A percentile compares a stretch with the other conserved stretches of the same genome.
Conservation (phyloP, 192 early-diverging fungal species). For the Radiomyces spectabilis region DNA sequence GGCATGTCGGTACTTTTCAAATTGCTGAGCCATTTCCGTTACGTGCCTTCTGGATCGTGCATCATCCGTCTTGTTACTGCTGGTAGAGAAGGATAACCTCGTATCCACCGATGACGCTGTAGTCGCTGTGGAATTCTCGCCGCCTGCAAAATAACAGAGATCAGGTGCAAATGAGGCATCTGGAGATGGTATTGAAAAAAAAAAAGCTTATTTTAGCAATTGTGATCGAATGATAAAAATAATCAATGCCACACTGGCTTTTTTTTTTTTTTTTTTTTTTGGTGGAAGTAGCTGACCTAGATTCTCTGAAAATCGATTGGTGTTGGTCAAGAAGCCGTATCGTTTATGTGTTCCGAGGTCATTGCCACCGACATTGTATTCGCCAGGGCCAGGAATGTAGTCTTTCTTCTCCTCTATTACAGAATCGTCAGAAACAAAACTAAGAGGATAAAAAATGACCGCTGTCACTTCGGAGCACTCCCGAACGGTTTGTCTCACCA, state of each 20-base stretch:
- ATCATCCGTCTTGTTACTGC: not conserved
- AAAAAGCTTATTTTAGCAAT: no score
- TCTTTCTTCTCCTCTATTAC: conserved; percentile 5
- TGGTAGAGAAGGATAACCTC: no score
- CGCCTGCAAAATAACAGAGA: no score
- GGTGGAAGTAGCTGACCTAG: not conserved
- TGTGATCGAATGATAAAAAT: conserved; percentile 3
- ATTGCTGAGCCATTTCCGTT: no score
- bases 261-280: not conserved
- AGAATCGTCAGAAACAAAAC: not conserved
- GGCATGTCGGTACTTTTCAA: conserved; percentile 9
- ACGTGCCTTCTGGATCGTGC: not conserved
- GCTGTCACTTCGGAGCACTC: no score
- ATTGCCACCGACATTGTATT: conserved; percentile 6
- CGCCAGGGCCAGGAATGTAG: conserved; percentile 18
- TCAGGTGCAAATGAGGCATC: no score
- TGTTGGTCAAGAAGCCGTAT: conserved; percentile 2
- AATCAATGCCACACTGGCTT: not conserved
- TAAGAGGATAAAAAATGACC: no score
- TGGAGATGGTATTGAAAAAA: no score
- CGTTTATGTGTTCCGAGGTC: not conserved
- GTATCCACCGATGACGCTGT: conserved; percentile 3
- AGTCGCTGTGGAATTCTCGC: no score
- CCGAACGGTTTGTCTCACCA: conserved; percentile 2
- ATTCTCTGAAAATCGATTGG: conserved; percentile 2